phyloP scores from a whole-genome alignment of 805 yeast genomes.

The Yamadazyma nakazawae region DNA sequence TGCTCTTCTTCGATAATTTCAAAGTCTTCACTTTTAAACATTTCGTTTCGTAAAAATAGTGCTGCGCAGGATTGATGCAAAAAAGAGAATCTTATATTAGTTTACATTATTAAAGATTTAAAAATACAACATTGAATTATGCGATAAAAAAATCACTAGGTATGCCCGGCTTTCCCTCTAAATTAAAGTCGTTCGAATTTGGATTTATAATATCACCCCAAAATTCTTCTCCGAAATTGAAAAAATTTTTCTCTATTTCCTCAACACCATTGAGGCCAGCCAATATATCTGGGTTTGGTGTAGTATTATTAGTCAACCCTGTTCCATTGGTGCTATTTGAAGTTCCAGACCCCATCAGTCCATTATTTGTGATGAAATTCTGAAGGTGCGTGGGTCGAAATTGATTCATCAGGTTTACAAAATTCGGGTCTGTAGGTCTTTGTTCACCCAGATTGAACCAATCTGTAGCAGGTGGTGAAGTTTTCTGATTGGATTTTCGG shows the following conservation, averaged over 20 bases:
- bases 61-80: neutral
- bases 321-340: neutral
- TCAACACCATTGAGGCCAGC: conserved; percentile 11
- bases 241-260: conserved; percentile 45
- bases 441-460: neutral
- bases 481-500: neutral
- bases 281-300: neutral
- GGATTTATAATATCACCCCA: conserved; percentile 57
- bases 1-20: neutral
- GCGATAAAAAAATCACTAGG: conserved; percentile 28
- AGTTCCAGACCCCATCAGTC: neutral
- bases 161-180: conserved; percentile 20
- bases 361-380: neutral
- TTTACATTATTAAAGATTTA: neutral
- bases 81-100: neutral
- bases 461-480: neutral
- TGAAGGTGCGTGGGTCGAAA: neutral
- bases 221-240: conserved; percentile 64
- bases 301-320: neutral
- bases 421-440: neutral
- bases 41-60: neutral
- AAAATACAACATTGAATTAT: neutral
- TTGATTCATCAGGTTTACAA: neutral
- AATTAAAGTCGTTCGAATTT: conserved; percentile 31
- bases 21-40: neutral